These are phyloP conservation scores for Thamnidium elegans DNA, from an alignment of 192 early-diverging fungal genomes.

Conservation along the genomic window DNA sequence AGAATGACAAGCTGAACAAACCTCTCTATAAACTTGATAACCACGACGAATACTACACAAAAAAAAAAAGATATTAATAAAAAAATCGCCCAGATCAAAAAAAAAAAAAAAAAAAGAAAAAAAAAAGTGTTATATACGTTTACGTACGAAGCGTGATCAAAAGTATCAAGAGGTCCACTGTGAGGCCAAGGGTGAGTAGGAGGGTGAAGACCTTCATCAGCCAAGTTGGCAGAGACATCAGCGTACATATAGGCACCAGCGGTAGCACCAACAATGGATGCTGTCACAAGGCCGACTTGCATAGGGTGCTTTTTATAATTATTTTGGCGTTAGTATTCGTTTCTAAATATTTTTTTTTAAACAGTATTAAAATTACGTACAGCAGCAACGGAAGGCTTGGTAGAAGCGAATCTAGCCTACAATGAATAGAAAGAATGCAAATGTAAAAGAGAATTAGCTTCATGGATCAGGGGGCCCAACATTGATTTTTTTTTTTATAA, in stretches of 20 bases:
- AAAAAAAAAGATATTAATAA: not conserved
- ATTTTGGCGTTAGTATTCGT: not conserved
- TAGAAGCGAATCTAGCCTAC: slow-evolving; percentile 38
- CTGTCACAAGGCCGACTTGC: slow-evolving; percentile 38
- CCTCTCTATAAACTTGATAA: slow-evolving; percentile 98
- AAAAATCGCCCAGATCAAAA: not conserved
- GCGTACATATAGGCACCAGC: slow-evolving; percentile 49
- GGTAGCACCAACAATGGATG: slow-evolving; percentile 59
- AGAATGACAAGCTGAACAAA: slow-evolving; percentile 97
- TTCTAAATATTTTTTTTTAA: not conserved
- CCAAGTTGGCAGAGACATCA: slow-evolving; percentile 72
- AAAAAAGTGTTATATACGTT: not conserved
- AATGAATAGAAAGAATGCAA: slow-evolving; percentile 8
- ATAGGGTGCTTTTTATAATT: slow-evolving; percentile 28
- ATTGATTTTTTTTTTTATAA: slow-evolving; percentile 6
- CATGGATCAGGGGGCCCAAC: slow-evolving; percentile 1
- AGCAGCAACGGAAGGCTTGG: slow-evolving; percentile 29
- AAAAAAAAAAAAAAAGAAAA: not conserved
- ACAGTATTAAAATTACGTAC: slow-evolving; percentile 24
- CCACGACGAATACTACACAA: slow-evolving; percentile 88
- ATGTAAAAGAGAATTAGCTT: not conserved
- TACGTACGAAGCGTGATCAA: slow-evolving; percentile 84
- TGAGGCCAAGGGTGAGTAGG: slow-evolving; percentile 89
- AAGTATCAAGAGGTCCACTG: slow-evolving; percentile 76
- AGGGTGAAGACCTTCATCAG: slow-evolving; percentile 90